Conservation (phyloP, 352 stramenopile species). For the Phytophthora pisi region DNA sequence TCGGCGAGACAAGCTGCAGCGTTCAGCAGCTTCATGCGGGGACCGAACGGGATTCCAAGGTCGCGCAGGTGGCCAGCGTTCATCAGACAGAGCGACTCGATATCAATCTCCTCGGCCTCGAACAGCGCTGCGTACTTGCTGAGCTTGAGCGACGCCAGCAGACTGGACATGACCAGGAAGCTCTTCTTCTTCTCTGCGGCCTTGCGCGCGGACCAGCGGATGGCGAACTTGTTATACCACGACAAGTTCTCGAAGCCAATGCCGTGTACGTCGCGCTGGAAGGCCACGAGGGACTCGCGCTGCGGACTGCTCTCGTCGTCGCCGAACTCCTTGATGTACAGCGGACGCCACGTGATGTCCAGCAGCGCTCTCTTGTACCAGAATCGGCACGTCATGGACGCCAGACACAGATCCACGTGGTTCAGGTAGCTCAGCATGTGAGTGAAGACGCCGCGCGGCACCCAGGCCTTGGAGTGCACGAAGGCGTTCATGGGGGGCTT, state of each 20-base stretch:
- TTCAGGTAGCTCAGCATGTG: conserved; percentile 90
- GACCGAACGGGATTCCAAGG: conserved; percentile 82
- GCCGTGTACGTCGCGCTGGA: conserved; percentile 85
- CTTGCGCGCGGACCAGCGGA: conserved; percentile 82
- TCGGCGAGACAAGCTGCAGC: conserved; percentile 81
- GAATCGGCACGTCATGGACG: conserved; percentile 86
- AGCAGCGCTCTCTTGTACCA: conserved; percentile 88
- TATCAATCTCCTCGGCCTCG: conserved; percentile 89
- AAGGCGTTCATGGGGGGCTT: conserved; percentile 84
- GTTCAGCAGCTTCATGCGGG: conserved; percentile 87
- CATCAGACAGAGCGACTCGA: conserved; percentile 88
- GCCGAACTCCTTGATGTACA: conserved; percentile 87
- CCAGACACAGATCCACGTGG: conserved; percentile 84
- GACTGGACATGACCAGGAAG: conserved; percentile 85
- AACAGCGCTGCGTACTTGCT: conserved; percentile 88
- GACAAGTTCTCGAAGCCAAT: conserved; percentile 87
- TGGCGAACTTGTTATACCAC: conserved; percentile 86
- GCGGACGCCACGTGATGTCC: conserved; percentile 84
- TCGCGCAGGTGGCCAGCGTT: conserved; percentile 85
- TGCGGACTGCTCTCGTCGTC: conserved; percentile 82
- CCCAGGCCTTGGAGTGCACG: conserved; percentile 87
- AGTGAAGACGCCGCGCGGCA: conserved; percentile 83
- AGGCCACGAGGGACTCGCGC: conserved; percentile 83
- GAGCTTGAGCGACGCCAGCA: conserved; percentile 76
- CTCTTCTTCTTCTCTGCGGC: conserved; percentile 90